Evolutionary conservation across 1,139 yeast species (phyloP).

Genomic region (Candida tetrigidarum): DNA sequence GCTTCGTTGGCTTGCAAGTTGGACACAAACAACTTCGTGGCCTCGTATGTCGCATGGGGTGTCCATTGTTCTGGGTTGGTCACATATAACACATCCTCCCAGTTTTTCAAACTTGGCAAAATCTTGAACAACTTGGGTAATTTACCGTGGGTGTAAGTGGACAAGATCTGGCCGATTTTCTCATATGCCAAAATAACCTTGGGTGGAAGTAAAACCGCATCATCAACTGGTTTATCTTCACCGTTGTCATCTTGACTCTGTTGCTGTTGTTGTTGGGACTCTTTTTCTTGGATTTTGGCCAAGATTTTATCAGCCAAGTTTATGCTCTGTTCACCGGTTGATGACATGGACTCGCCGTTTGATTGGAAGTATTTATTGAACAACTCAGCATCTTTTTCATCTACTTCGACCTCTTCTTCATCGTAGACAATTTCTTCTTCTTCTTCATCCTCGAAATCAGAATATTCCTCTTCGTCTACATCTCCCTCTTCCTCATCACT

Average conservation of each 20-base stretch:
- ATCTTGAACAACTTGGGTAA: constrained; percentile 94
- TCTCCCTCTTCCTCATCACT: constrained; percentile 40
- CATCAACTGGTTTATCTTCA: constrained; percentile 22
- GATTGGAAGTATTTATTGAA: constrained; percentile 66
- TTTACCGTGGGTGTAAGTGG: constrained; percentile 96
- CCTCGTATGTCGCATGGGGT: constrained; percentile 93
- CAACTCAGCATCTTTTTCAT: constrained; percentile 71
- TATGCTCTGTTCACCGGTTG: constrained; percentile 49
- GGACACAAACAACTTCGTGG: constrained; percentile 91
- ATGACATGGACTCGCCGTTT: constrained; percentile 24
- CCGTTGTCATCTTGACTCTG: no score
- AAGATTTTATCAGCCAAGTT: constrained; percentile 90
- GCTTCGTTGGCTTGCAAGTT: constrained; percentile 88
- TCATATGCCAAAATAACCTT: constrained; percentile 95
- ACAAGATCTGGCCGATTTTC: constrained; percentile 83
- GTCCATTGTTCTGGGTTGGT: constrained; percentile 96
- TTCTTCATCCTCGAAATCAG: constrained; percentile 56
- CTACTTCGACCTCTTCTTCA: constrained; percentile 64
- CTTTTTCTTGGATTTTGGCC: constrained; percentile 84
- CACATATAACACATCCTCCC: constrained; percentile 95
- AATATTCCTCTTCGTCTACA: constrained; percentile 48
- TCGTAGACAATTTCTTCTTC: constrained; percentile 42
- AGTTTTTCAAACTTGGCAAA: constrained; percentile 86
- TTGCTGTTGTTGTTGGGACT: constrained; percentile 38
- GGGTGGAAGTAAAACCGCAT: constrained; percentile 84